These are phyloP conservation scores for Mallotus japonicus DNA, from an alignment of 441 rosid genomes.

Conservation along the genomic window DNA sequence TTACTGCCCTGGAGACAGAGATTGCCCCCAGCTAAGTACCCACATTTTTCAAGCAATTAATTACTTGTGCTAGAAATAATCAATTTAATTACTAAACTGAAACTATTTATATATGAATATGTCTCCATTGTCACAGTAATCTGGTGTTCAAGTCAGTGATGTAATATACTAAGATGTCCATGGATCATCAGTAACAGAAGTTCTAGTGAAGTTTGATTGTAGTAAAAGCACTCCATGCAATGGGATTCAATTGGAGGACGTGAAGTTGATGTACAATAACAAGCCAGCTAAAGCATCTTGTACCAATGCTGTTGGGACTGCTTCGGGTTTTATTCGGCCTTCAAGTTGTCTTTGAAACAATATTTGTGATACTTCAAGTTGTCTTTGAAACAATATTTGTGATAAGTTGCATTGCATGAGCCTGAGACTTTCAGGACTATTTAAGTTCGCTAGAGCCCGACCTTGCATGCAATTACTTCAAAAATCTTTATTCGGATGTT, in stretches of 20 bases:
- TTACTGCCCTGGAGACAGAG: constrained; percentile 47
- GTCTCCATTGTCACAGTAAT: constrained; percentile 25
- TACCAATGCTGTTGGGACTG: constrained; percentile 47
- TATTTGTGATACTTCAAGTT: too few species aligned
- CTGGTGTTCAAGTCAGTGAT: constrained; percentile 57
- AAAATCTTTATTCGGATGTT: not conserved
- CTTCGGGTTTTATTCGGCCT: constrained; percentile 46
- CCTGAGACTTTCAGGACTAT: constrained; percentile 8
- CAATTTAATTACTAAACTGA: not conserved
- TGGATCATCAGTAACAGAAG: constrained; percentile 52
- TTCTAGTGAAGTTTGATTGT: constrained; percentile 13
- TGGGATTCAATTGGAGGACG: too few species aligned
- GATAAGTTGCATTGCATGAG: not conserved
- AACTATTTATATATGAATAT: too few species aligned
- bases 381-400: constrained; percentile 25
- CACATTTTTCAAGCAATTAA: not conserved
- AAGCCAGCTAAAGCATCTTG: constrained; percentile 53
- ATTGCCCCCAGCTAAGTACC: constrained; percentile 52
- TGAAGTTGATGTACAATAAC: too few species aligned
- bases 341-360: constrained; percentile 43
- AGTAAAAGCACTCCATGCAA: too few species aligned
- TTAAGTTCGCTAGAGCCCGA: constrained; percentile 1
- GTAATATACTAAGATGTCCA: constrained; percentile 55
- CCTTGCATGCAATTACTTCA: not conserved
- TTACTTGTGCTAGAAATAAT: not conserved